Conservation (phyloP, 768 basidiomycete species). For the Boletellus emodensis region DNA sequence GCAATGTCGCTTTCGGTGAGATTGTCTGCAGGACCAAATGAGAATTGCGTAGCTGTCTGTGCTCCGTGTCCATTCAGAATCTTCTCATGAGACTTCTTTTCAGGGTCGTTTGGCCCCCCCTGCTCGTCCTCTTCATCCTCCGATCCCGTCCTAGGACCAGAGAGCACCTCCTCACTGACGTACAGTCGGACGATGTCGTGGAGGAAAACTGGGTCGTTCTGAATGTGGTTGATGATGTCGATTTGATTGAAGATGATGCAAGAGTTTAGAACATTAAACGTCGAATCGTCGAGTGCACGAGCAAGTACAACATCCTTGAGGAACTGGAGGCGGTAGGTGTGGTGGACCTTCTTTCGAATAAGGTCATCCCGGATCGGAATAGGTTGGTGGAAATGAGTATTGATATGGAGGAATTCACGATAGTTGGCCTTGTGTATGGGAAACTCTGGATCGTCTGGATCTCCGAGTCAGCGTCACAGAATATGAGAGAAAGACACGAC, state of each 20-base stretch:
- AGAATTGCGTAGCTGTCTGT: slow-evolving; percentile 35
- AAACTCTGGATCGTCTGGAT: slow-evolving; percentile 91
- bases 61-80: slow-evolving; percentile 28
- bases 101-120: slow-evolving; percentile 27
- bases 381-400: slow-evolving; percentile 85
- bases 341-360: slow-evolving; percentile 88
- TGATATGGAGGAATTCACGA: slow-evolving; percentile 84
- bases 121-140: slow-evolving; percentile 29
- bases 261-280: slow-evolving; percentile 94
- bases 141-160: slow-evolving; percentile 33
- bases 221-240: slow-evolving; percentile 91
- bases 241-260: slow-evolving; percentile 99
- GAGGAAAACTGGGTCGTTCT: slow-evolving; percentile 71
- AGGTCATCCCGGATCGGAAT: slow-evolving; percentile 71
- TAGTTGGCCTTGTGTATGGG: slow-evolving; percentile 96
- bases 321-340: slow-evolving; percentile 95
- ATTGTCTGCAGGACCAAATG: slow-evolving; percentile 55
- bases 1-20: slow-evolving; percentile 51
- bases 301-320: slow-evolving; percentile 98
- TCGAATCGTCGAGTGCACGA: slow-evolving; percentile 90
- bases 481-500: slow-evolving; percentile 29
- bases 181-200: slow-evolving; percentile 74
- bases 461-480: slow-evolving; percentile 13
- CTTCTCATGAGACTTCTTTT: slow-evolving; percentile 40
- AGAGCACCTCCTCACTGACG: slow-evolving; percentile 65